phyloP scores from a whole-genome alignment of 2,329 filamentous ascomycete species.

The Tricladium varicosporioides region DNA sequence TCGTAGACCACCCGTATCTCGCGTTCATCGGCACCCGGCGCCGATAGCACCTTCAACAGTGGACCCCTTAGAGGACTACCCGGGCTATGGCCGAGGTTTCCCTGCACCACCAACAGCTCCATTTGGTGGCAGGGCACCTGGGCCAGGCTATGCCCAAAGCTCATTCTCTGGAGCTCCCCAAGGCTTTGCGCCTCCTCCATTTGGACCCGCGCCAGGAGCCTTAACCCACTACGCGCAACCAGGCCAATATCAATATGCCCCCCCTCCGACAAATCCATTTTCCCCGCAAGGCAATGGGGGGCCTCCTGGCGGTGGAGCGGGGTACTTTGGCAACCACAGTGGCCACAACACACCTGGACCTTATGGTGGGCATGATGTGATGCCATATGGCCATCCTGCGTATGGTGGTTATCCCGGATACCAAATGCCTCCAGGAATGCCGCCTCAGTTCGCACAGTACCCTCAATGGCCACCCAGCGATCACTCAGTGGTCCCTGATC shows the following conservation, averaged over 20 bases:
- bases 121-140: constrained; percentile 27
- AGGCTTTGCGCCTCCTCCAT: constrained; percentile 32
- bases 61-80: constrained; percentile 64
- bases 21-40: constrained; percentile 42
- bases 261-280: constrained; percentile 30
- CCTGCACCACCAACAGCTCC: constrained; percentile 32
- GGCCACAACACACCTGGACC: constrained; percentile 24
- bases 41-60: constrained; percentile 58
- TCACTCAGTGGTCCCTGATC: constrained; percentile 16
- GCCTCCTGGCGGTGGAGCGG: constrained; percentile 29
- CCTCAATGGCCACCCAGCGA: constrained; percentile 28
- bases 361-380: constrained; percentile 29
- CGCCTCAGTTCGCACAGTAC: constrained; percentile 23
- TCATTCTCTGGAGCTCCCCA: constrained; percentile 23
- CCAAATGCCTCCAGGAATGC: constrained; percentile 20
- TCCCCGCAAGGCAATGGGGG: constrained; percentile 27
- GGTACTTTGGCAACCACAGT: constrained; percentile 24
- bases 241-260: constrained; percentile 23
- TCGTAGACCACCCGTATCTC: constrained; percentile 36
- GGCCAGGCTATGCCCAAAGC: constrained; percentile 31
- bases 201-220: constrained; percentile 27
- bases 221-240: constrained; percentile 31
- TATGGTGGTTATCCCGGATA: constrained; percentile 18
- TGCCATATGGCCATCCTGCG: constrained; percentile 28
- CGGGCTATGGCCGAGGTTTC: constrained; percentile 42